These are phyloP conservation scores for Amanita jacksonii DNA, from an alignment of 768 basidiomycete genomes.

Conservation along the genomic window DNA sequence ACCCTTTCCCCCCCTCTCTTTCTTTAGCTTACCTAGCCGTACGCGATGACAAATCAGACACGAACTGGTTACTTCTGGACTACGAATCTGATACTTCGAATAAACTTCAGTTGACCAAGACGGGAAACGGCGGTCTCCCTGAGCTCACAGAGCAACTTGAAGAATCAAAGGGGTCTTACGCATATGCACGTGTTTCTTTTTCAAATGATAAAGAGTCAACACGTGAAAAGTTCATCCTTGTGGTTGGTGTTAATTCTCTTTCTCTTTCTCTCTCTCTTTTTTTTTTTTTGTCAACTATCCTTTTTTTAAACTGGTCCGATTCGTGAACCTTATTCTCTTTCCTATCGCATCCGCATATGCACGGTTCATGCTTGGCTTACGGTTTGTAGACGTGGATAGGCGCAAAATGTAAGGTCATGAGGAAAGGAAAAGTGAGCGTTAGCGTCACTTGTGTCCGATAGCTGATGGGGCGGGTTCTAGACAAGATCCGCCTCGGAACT, in stretches of 20 bases:
- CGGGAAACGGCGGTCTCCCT: constrained; percentile 69
- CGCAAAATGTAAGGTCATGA: constrained; percentile 76
- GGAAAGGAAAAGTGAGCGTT: constrained; percentile 72
- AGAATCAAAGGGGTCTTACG: constrained; percentile 72
- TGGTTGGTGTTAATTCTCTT: constrained; percentile 29
- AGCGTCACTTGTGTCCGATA: constrained; percentile 4
- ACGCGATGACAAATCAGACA: constrained; percentile 74
- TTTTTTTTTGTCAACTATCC: too few relatives aligned
- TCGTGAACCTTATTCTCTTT: too few relatives aligned
- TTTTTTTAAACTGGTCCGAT: too few relatives aligned
- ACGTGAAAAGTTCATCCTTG: constrained; percentile 84
- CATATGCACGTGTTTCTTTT: constrained; percentile 77
- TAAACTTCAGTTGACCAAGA: constrained; percentile 67
- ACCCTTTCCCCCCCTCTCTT: constrained; percentile 8
- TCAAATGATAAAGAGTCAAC: constrained; percentile 79
- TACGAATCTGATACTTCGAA: constrained; percentile 83
- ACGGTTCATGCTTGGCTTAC: too few relatives aligned
- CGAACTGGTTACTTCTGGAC: constrained; percentile 86
- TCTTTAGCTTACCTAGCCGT: constrained; percentile 78
- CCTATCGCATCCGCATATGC: too few relatives aligned
- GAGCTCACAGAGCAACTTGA: constrained; percentile 69
- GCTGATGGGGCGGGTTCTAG: constrained; percentile 18
- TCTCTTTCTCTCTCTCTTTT: constrained; percentile 6
- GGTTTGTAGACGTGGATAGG: constrained; percentile 70
- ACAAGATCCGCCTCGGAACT: constrained; percentile 20